Percentiles rank a stretch among this genome's conserved stretches.
Conservation (phyloP, 2,329 filamentous ascomycete genomes). For the Sporothrix pseudoabietina region DNA sequence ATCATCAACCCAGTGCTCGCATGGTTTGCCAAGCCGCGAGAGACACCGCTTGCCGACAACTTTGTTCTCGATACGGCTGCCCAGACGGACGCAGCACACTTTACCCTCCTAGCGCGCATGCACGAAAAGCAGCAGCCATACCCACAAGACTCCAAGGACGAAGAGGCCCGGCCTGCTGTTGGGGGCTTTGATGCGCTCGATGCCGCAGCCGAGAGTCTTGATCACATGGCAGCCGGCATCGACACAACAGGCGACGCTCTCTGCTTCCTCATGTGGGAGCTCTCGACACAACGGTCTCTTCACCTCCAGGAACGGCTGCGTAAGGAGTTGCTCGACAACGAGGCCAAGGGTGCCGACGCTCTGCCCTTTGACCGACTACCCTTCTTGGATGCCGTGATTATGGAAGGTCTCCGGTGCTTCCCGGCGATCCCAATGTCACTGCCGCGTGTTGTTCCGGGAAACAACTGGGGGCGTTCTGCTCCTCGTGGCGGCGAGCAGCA, state of each 20-base stretch:
- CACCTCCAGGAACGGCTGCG: slow-evolving; percentile 56
- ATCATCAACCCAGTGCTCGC: slow-evolving; percentile 49
- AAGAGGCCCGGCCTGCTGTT: slow-evolving; percentile 16
- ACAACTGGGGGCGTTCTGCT: slow-evolving; percentile 14
- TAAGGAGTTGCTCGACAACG: slow-evolving; percentile 53
- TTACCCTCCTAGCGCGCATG: slow-evolving; percentile 63
- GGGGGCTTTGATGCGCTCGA: slow-evolving; percentile 54
- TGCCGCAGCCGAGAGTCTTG: slow-evolving; percentile 68
- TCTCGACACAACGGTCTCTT: slow-evolving; percentile 61
- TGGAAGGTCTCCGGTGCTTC: slow-evolving; percentile 63
- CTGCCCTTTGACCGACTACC: slow-evolving; percentile 53
- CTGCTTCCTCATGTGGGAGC: slow-evolving; percentile 71
- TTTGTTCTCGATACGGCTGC: slow-evolving; percentile 59
- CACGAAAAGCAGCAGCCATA: slow-evolving; percentile 48
- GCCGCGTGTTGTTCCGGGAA: slow-evolving; percentile 59
- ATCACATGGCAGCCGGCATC: slow-evolving; percentile 72
- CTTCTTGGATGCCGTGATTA: slow-evolving; percentile 65
- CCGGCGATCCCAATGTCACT: slow-evolving; percentile 68
- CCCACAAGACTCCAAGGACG: slow-evolving; percentile 32
- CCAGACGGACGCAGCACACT: slow-evolving; percentile 51
- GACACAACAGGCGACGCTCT: slow-evolving; percentile 71
- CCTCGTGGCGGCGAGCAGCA: not conserved
- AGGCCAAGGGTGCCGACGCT: slow-evolving; percentile 34
- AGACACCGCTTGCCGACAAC: slow-evolving; percentile 60
- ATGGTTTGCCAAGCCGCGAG: slow-evolving; percentile 56